Evolutionary conservation across 352 stramenopile genomes (phyloP).

Genomic region (Phytophthora cactorum): DNA sequence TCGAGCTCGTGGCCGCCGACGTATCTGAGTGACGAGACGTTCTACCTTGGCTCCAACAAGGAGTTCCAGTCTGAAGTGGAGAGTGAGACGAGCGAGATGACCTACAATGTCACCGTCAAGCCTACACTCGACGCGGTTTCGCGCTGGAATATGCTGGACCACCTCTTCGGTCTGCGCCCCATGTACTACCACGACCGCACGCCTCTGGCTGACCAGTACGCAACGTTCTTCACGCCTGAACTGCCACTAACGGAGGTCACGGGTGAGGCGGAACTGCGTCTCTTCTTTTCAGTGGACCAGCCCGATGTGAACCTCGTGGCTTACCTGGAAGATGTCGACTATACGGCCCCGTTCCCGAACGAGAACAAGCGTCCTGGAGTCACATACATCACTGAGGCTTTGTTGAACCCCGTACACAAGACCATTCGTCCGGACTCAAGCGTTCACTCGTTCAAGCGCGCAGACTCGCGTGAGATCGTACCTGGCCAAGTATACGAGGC

Average conservation of each 20-base stretch:
- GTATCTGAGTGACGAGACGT: constrained; percentile 55
- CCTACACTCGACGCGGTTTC: constrained; percentile 56
- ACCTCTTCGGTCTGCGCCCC: constrained; percentile 75
- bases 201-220: constrained; percentile 52
- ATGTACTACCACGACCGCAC: constrained; percentile 84
- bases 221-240: constrained; percentile 68
- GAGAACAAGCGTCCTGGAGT: constrained; percentile 79
- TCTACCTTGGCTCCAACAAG: constrained; percentile 59
- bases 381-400: constrained; percentile 84
- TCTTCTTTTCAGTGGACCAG: constrained; percentile 84
- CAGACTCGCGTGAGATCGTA: constrained; percentile 63
- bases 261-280: constrained; percentile 69
- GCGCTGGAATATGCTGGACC: constrained; percentile 75
- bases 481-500: constrained; percentile 77
- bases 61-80: constrained; percentile 58
- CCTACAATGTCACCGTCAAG: constrained; percentile 49
- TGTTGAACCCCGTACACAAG: constrained; percentile 77
- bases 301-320: constrained; percentile 71
- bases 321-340: constrained; percentile 83
- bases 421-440: constrained; percentile 60
- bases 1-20: constrained; percentile 64
- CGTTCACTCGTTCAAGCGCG: constrained; percentile 75
- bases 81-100: constrained; percentile 39
- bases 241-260: constrained; percentile 72
- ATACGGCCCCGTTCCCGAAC: constrained; percentile 73